Evolutionary conservation across 305 asterid species (phyloP).

Genomic region (Coffea humblotiana): DNA sequence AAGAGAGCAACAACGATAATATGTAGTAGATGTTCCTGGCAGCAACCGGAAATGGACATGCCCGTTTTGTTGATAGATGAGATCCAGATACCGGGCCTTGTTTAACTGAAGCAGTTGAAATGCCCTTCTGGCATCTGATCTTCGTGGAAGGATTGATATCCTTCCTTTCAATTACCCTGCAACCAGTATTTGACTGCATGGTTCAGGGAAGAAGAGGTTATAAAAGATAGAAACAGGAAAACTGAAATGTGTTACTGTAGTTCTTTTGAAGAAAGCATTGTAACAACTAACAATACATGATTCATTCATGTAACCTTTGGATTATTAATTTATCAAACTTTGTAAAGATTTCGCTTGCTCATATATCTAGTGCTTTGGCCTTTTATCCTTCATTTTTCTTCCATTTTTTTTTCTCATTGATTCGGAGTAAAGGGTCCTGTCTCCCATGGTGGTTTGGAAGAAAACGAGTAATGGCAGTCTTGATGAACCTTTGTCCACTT

Average conservation of each 20-base stretch:
- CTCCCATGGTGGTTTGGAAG: no score
- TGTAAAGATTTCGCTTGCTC: neutral
- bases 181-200: neutral
- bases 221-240: neutral
- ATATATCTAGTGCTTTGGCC: neutral
- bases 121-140: neutral
- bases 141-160: neutral
- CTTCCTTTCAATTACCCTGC: neutral
- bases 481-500: no score
- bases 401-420: neutral
- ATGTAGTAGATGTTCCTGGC: slow-evolving; percentile 4
- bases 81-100: neutral
- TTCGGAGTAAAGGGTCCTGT: neutral
- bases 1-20: slow-evolving; percentile 24
- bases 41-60: neutral
- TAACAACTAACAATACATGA: neutral
- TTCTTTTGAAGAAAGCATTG: neutral
- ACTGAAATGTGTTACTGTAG: neutral
- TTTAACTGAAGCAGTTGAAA: slow-evolving; percentile 1
- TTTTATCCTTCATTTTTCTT: neutral
- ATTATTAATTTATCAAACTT: neutral
- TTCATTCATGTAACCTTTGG: neutral
- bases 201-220: slow-evolving; percentile 1
- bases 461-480: no score
- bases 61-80: neutral